Base-by-base conservation (phyloP, 2,329 filamentous ascomycete genomes). In the Penicillium sp. region DNA sequence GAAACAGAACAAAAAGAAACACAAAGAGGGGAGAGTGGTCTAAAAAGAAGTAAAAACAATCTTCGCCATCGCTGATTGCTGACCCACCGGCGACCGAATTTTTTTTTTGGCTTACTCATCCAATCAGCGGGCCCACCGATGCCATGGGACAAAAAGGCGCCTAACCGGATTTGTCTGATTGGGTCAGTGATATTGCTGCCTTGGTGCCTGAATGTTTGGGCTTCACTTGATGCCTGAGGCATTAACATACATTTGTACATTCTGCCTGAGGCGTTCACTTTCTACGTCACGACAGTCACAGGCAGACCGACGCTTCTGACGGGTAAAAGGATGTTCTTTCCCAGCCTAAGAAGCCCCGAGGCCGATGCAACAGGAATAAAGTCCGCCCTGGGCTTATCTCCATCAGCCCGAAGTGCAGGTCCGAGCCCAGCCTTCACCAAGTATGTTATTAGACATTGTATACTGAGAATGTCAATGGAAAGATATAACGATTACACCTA, bases 11-110 rank as follows among this genome's bases (percentile, higher is more conserved):
- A 35, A 45, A 50, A 50, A 44, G 48, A 54, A 54, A 46, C 47
- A 45, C 47, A 39, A 55, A 51, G 52, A 55, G 52, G 52, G 52
- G 52, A 55, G 52, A 55, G 52, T 55, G 47, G 37, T 53, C 50
- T 35, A 31, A 34, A 40, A 55, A 40, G 32, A 46, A 34, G 35
- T 25, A n/a, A 51, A 46, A 44, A 39, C 40, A 27, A 50, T 38
- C 37, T 51, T 50, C 35, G 47, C 52, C 47, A 45, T 50, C 48
- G n/a, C 15, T 31, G 35, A 55, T 55, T 55, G 42, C 35, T 52
- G 50, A 52, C 44, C 50, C 42, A 52, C 50, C 12, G 29, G 23
- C 23, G 38, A 45, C 42, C 42, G 27, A 47, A 51, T 34, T 46
- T 51, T 55, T 54, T 55, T 40, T 51, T 45, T 21, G 18, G 47